These are phyloP conservation scores for Raphanus sativus DNA, from an alignment of 345 rosid species.

Conservation along the genomic window DNA sequence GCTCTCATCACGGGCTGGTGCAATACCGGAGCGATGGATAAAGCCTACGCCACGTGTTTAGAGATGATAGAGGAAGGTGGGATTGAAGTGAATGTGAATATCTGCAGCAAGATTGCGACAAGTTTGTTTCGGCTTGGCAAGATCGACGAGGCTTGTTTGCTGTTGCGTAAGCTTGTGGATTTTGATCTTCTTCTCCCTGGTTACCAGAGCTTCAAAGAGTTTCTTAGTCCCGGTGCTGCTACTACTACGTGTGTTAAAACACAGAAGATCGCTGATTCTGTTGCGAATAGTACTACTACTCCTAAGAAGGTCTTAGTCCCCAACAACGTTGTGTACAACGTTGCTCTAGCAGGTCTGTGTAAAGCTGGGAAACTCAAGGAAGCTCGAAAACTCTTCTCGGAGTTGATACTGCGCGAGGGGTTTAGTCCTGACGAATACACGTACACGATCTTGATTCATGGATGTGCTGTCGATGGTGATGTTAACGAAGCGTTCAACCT, in stretches of 20 bases:
- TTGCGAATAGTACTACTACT: slow-evolving; percentile 31
- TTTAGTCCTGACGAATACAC: slow-evolving; percentile 66
- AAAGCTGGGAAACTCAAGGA: slow-evolving; percentile 61
- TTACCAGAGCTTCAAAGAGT: slow-evolving; percentile 33
- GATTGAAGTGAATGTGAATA: slow-evolving; percentile 50
- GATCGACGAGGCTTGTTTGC: slow-evolving; percentile 65
- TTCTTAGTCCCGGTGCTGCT: slow-evolving; percentile 25
- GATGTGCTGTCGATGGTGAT: slow-evolving; percentile 55
- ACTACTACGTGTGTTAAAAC: slow-evolving; percentile 34
- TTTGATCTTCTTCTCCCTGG: slow-evolving; percentile 48
- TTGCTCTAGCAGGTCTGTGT: slow-evolving; percentile 69
- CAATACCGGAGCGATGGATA: slow-evolving; percentile 58
- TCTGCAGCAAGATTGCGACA: slow-evolving; percentile 68
- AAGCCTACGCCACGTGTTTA: slow-evolving; percentile 54
- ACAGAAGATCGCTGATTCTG: slow-evolving; percentile 49
- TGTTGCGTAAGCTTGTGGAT: slow-evolving; percentile 58
- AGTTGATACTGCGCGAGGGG: slow-evolving; percentile 41
- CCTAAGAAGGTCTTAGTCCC: slow-evolving; percentile 47
- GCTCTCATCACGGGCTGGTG: slow-evolving; percentile 68
- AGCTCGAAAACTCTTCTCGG: slow-evolving; percentile 55
- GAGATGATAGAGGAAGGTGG: slow-evolving; percentile 61
- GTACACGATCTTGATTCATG: slow-evolving; percentile 63
- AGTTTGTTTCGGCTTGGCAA: slow-evolving; percentile 56
- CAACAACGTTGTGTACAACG: slow-evolving; percentile 60
- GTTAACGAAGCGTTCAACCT: slow-evolving; percentile 65